Evolutionary conservation across 441 rosid species (phyloP).

Genomic region (Arabidopsis hybrid): DNA sequence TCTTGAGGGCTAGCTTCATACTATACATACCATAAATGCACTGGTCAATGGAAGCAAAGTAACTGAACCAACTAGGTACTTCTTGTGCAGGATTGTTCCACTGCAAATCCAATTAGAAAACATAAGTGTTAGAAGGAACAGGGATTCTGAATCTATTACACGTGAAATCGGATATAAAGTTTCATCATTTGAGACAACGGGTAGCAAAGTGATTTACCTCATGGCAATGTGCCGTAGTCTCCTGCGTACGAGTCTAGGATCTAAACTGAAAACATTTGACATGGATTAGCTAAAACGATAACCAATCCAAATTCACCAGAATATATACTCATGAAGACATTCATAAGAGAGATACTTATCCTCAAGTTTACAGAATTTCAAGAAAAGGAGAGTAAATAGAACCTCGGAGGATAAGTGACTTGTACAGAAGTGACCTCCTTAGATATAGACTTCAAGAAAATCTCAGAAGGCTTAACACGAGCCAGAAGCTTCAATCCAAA

Average conservation of each 20-base stretch:
- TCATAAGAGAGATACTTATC: not conserved
- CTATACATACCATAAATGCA: slow-evolving; percentile 72
- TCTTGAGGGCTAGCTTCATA: not conserved
- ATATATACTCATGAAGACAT: slow-evolving; percentile 10
- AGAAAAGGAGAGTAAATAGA: slow-evolving; percentile 17
- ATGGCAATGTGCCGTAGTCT: slow-evolving; percentile 80
- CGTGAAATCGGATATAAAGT: not conserved
- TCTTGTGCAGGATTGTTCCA: slow-evolving; percentile 83
- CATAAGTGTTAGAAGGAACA: slow-evolving; percentile 4
- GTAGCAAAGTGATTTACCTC: slow-evolving; percentile 54
- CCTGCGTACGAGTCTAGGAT: slow-evolving; percentile 75
- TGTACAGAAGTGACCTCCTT: slow-evolving; percentile 78
- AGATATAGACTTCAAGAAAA: slow-evolving; percentile 86
- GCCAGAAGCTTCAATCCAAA: slow-evolving; percentile 87
- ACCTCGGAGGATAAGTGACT: slow-evolving; percentile 84
- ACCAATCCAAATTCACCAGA: slow-evolving; percentile 4
- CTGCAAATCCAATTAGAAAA: slow-evolving; percentile 53
- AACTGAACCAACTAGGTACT: slow-evolving; percentile 78
- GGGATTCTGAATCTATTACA: not conserved
- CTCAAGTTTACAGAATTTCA: slow-evolving; percentile 7
- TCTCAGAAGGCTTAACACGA: slow-evolving; percentile 91
- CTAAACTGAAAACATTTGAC: slow-evolving; percentile 67
- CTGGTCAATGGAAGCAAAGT: slow-evolving; percentile 82
- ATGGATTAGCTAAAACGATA: slow-evolving; percentile 27
- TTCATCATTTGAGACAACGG: not conserved